Conservation (phyloP, 78 protist species). For the Tieghemostelium lacteum region DNA sequence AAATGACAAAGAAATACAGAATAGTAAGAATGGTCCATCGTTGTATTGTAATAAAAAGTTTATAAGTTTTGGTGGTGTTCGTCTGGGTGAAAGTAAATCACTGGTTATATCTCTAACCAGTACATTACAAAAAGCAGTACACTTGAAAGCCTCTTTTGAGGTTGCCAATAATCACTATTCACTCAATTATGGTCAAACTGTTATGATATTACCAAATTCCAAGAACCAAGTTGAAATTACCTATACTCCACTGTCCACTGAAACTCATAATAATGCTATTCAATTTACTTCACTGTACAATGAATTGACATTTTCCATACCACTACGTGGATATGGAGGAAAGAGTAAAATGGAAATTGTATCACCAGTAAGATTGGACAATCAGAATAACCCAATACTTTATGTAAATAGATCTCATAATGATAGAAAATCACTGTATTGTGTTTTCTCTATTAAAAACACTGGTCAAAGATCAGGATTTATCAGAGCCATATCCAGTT, state of each 20-base stretch:
- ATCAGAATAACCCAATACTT: not conserved
- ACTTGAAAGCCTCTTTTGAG: not conserved
- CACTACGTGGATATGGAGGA: constrained; percentile 56
- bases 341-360: constrained; percentile 12
- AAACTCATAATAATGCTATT: constrained; percentile 18
- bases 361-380: not conserved
- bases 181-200: not conserved
- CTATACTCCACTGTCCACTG: constrained; percentile 35
- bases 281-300: not conserved
- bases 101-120: constrained; percentile 2
- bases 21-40: not conserved
- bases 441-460: constrained; percentile 18
- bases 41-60: constrained; percentile 25
- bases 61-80: constrained; percentile 59
- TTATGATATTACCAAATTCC: constrained; percentile 11
- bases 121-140: constrained; percentile 5
- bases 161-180: not conserved
- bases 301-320: constrained; percentile 5
- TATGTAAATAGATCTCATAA: constrained; percentile 19
- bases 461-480: constrained; percentile 70
- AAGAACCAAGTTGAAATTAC: constrained; percentile 2
- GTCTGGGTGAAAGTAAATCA: constrained; percentile 28
- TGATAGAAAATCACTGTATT: not conserved
- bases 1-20: not conserved
- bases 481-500: constrained; percentile 9